A percentile compares a stretch with the other conserved stretches of the same genome.
Conservation (phyloP, 305 asterid genomes). For the Solanum hybrid region DNA sequence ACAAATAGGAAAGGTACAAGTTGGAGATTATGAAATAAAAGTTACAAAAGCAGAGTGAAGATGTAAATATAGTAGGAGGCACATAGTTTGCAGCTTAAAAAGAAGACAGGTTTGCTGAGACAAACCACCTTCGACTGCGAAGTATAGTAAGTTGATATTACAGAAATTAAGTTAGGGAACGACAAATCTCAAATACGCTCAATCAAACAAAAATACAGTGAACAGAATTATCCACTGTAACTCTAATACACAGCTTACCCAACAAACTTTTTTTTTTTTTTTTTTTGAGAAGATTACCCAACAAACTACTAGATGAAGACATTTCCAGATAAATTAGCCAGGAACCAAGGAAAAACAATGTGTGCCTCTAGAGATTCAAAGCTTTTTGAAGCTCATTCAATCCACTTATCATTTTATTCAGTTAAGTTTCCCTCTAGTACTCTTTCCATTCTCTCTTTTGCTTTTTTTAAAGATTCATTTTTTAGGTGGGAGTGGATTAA, state of each 20-base stretch:
- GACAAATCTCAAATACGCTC: neutral
- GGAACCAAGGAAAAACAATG: neutral
- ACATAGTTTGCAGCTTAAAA: neutral
- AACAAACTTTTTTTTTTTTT: too few species aligned
- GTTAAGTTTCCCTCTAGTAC: neutral
- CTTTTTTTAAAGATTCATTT: neutral
- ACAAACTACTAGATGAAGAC: neutral
- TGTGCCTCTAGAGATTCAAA: neutral
- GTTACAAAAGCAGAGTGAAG: neutral
- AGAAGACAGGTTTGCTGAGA: neutral
- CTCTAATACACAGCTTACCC: neutral
- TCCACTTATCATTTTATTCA: neutral
- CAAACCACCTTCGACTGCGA: neutral
- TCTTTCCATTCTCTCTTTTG: neutral
- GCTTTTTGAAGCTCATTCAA: neutral
- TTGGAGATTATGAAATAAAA: neutral
- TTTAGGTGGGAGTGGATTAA: neutral
- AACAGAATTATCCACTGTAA: neutral
- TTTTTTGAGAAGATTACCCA: too few species aligned
- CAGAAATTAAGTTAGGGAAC: neutral
- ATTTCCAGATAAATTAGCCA: neutral
- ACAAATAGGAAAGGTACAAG: neutral
- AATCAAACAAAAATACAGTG: neutral
- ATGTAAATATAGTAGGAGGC: neutral
- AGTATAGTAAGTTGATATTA: neutral